A percentile compares a stretch with the other conserved stretches of the same genome.
phyloP scores from a whole-genome alignment of 805 yeast species.

The Schwanniomyces yamadae region DNA sequence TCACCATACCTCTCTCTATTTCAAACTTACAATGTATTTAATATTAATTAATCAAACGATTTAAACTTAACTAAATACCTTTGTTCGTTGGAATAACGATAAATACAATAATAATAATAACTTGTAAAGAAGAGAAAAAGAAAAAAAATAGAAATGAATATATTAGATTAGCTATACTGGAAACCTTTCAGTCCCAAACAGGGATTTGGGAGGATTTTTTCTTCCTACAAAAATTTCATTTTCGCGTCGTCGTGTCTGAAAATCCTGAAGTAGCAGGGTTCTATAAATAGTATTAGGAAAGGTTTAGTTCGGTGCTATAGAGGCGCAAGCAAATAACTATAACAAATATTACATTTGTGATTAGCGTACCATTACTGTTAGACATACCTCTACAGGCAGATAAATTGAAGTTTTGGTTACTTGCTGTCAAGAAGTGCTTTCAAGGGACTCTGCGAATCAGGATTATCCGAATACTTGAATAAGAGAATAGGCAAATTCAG shows the following conservation, averaged over 20 bases:
- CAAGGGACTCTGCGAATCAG: too few species aligned
- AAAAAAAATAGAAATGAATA: slow-evolving; percentile 1
- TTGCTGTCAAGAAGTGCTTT: too few species aligned
- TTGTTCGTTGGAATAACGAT: slow-evolving; percentile 2
- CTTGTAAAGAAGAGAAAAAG: slow-evolving; percentile 2
- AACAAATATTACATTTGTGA: too few species aligned
- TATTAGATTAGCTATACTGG: not conserved
- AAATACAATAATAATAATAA: slow-evolving; percentile 1
- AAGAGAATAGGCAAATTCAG: too few species aligned
- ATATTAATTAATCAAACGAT: slow-evolving; percentile 3
- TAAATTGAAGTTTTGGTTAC: too few species aligned
- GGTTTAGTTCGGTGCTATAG: slow-evolving; percentile 1
- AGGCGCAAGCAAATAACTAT: slow-evolving; percentile 3
- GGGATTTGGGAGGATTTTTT: slow-evolving; percentile 4
- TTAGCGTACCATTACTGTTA: too few species aligned
- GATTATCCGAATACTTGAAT: too few species aligned
- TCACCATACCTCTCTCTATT: not conserved
- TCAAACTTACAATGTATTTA: slow-evolving; percentile 3
- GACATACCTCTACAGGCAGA: too few species aligned
- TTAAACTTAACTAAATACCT: slow-evolving; percentile 1
- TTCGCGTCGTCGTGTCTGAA: slow-evolving; percentile 2
- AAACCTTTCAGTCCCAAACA: slow-evolving; percentile 1
- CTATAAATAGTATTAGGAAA: slow-evolving; percentile 2
- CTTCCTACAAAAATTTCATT: slow-evolving; percentile 2
- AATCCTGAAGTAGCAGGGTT: slow-evolving; percentile 1